Percentiles rank a stretch among this genome's conserved stretches.
Evolutionary conservation across 2,329 filamentous ascomycete species (phyloP).

Genomic region (Fusarium goolgardi): DNA sequence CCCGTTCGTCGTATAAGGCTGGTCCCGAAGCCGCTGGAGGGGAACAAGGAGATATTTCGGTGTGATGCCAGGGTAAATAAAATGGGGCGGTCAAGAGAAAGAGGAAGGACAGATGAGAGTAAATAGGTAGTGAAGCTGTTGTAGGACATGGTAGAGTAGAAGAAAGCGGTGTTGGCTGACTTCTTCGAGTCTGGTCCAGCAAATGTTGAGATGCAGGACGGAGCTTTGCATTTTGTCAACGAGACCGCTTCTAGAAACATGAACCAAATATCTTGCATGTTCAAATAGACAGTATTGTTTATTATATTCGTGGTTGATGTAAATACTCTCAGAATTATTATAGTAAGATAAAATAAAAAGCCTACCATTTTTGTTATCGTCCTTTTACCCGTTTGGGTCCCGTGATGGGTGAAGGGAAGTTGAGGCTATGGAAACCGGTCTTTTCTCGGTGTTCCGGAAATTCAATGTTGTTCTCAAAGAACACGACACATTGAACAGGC

Average conservation of each 20-base stretch:
- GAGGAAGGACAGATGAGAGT: conserved; percentile 1
- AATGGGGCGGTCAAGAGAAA: neutral
- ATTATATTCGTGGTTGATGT: too few relatives aligned
- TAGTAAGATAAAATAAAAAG: too few relatives aligned
- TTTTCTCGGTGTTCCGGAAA: conserved; percentile 2
- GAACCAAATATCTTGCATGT: neutral
- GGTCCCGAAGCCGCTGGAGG: neutral
- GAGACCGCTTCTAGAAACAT: neutral
- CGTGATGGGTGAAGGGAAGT: neutral
- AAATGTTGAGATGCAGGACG: neutral
- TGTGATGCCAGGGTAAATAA: neutral
- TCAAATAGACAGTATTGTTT: neutral
- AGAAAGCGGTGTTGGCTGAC: too few relatives aligned
- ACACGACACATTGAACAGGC: neutral
- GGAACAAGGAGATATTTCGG: conserved; percentile 1
- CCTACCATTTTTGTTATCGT: neutral
- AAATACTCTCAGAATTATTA: too few relatives aligned
- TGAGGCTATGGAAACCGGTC: neutral
- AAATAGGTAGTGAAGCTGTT: neutral
- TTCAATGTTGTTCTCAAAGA: neutral
- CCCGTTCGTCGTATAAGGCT: neutral
- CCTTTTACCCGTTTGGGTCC: neutral
- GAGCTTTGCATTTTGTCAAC: neutral
- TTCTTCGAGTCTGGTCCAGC: neutral
- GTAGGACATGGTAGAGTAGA: neutral